Conservation (phyloP, 495 filamentous ascomycete genomes). For the Xanthoparmelia taractica region DNA sequence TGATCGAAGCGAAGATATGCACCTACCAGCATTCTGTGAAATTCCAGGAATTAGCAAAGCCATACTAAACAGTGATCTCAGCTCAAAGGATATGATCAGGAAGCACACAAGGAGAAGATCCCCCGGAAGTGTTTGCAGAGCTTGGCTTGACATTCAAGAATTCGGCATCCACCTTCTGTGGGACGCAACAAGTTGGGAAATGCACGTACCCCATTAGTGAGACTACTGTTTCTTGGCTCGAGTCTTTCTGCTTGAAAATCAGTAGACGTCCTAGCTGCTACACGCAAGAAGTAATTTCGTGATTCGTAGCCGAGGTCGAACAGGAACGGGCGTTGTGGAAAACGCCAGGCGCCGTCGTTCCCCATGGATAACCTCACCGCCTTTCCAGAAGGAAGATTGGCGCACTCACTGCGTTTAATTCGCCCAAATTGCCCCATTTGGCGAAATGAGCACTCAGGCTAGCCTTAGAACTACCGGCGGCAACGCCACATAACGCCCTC, state of each 20-base stretch:
- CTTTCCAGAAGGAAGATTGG: not conserved
- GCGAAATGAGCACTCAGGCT: conserved; percentile 91
- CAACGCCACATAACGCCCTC: conserved; percentile 78
- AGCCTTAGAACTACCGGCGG: conserved; percentile 83
- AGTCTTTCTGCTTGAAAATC: conserved; percentile 59
- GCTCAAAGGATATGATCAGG: not conserved
- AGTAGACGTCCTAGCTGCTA: conserved; percentile 3
- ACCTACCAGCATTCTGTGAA: conserved; percentile 58
- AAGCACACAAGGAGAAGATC: not conserved
- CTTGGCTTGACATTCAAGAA: not conserved
- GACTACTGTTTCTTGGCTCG: conserved; percentile 91
- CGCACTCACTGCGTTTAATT: conserved; percentile 74
- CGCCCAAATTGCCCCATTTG: conserved; percentile 76
- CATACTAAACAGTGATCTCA: not conserved
- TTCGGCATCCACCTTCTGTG: not conserved
- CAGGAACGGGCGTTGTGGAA: not conserved
- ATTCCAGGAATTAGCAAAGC: not conserved
- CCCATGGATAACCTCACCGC: not conserved
- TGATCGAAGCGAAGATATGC: not conserved
- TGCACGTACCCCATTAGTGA: conserved; percentile 57
- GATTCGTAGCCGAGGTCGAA: not conserved
- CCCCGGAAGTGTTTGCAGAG: not conserved
- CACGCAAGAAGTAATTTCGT: not conserved
- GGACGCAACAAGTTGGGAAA: not conserved
- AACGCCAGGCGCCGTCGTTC: not conserved